Conservation (phyloP, 179 eudicot genomes). For the Heliamphora pulchella region DNA sequence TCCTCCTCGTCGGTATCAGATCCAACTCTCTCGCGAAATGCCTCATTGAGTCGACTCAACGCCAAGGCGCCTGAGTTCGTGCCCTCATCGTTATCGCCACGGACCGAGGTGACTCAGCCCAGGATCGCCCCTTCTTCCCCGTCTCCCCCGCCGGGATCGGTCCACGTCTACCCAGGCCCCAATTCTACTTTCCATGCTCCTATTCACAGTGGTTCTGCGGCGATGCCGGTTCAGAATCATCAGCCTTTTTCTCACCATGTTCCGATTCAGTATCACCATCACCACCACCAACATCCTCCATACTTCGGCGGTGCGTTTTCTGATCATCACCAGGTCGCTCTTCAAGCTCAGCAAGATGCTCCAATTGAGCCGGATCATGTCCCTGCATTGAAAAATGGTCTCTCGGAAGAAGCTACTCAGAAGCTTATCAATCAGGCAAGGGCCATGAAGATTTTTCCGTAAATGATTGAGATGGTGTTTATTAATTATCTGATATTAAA, state of each 20-base stretch:
- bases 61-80: constrained; percentile 82
- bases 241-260: constrained; percentile 18
- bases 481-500: neutral
- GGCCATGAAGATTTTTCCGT: neutral
- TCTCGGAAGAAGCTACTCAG: constrained; percentile 60
- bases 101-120: constrained; percentile 18
- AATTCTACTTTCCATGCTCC: constrained; percentile 26
- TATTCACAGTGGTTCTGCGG: constrained; percentile 23
- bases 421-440: constrained; percentile 72
- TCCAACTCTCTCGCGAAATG: constrained; percentile 36
- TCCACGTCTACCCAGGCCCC: constrained; percentile 38
- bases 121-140: constrained; percentile 26
- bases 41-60: constrained; percentile 52
- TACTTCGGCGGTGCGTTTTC: constrained; percentile 16
- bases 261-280: constrained; percentile 24
- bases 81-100: constrained; percentile 27
- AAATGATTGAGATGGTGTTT: neutral
- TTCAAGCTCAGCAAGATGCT: constrained; percentile 24
- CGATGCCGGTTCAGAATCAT: constrained; percentile 15
- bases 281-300: constrained; percentile 21
- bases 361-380: constrained; percentile 23
- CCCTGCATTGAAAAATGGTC: constrained; percentile 33
- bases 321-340: constrained; percentile 18
- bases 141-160: constrained; percentile 27
- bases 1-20: constrained; percentile 4